A percentile compares a stretch with the other conserved stretches of the same genome.
Evolutionary conservation across 2,329 filamentous ascomycete species (phyloP).

Genomic region (Aspergillus unguis): DNA sequence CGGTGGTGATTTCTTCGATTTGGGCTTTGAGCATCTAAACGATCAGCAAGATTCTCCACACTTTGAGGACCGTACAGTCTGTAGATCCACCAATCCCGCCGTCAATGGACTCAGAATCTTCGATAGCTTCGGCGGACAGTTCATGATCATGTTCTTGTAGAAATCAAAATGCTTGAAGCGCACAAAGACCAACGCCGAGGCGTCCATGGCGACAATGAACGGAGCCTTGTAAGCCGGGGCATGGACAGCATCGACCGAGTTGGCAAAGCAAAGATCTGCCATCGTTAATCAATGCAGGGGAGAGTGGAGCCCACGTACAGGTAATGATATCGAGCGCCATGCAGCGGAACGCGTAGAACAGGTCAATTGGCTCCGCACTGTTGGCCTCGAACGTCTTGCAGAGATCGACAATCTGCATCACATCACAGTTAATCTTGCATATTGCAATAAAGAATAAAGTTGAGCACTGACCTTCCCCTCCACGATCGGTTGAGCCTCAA

Average conservation of each 20-base stretch:
- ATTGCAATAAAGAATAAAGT: not conserved
- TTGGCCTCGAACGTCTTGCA: conserved; percentile 2
- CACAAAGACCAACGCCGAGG: not conserved
- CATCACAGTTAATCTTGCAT: not conserved
- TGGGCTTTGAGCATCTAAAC: conserved; percentile 7
- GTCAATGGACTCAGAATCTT: conserved; percentile 7
- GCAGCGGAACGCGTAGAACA: conserved; percentile 9
- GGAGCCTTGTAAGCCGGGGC: conserved; percentile 8
- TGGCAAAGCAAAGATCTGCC: conserved; percentile 8
- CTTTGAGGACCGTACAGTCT: not conserved
- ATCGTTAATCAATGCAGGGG: not conserved
- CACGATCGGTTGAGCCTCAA: not conserved
- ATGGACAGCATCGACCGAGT: conserved; percentile 6
- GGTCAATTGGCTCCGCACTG: not conserved
- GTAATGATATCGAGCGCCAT: conserved; percentile 9
- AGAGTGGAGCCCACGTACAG: not conserved
- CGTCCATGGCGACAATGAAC: conserved; percentile 9
- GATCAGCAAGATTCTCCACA: not conserved
- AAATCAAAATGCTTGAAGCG: conserved; percentile 6
- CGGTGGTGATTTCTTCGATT: conserved; percentile 2
- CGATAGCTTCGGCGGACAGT: conserved; percentile 3
- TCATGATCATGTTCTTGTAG: conserved; percentile 11
- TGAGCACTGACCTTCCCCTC: not conserved
- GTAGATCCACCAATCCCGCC: conserved; percentile 4
- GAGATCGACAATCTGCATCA: not conserved